Evolutionary conservation across 257 asterid species (phyloP), one percentile per base, ranked within the genome.

Genomic region (Voacanga thouarsii): DNA sequence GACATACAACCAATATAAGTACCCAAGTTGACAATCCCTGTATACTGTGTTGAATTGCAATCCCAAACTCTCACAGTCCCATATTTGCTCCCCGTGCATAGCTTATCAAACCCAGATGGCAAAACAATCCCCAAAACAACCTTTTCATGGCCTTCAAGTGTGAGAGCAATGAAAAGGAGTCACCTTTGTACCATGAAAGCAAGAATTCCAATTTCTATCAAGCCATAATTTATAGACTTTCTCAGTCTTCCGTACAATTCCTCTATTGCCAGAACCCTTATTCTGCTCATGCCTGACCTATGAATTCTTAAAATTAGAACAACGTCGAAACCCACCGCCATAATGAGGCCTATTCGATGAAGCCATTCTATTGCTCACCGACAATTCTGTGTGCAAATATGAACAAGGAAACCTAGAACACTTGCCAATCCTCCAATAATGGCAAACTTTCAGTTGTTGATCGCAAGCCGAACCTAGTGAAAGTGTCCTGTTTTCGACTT

Each of bases 41-140:
- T 87, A 82, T 87, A 68, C 95, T 94, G 92, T 67, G 94, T 94
- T 51, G 96, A 90, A 79, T 90, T 93, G 86, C 98, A 91, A 82
- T 94, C 97, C 97, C 98, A 94, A 75, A 92, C 84, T 82, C 88
- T 87, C 67, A 92, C 91, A 8, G 91, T 88, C 88, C 88, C 94
- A 74, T 94, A 97, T 76, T 84, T 86, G 83, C 98, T 86, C 75
- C 96, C 98, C 1, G 92, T 84, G 86, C 92, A 94, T 43, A 94
- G 92, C 88, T 92, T 94, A 81, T 89, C 96, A 5, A 94, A 89
- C 9, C 93, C 98, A 59, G 90, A 77, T 33, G 98, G 91, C 69
- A 90, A 60, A 51, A 91, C 86, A 68, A 92, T 92, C 78, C 97
- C 97, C 59, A 92, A 83, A 76, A 94, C 90, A 81, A 75, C 97